These are phyloP conservation scores for Dictyostelium brefeldianum DNA, from an alignment of 78 protist genomes.

Conservation along the genomic window DNA sequence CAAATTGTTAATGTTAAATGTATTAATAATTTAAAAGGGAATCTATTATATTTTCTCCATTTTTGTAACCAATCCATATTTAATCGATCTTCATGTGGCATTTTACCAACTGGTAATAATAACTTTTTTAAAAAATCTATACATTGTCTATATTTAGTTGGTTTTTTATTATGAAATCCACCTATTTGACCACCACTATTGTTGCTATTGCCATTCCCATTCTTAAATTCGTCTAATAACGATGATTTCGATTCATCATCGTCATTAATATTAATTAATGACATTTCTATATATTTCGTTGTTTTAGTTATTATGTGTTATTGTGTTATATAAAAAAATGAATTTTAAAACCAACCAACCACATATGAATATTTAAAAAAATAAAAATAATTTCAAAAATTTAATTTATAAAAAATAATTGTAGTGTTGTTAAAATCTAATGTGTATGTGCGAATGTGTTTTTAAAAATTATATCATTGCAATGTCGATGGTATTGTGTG, in stretches of 20 bases:
- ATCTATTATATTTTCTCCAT: conserved; percentile 78
- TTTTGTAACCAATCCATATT: conserved; percentile 81
- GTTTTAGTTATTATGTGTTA: no score
- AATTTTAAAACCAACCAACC: not conserved
- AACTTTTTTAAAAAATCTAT: conserved; percentile 11
- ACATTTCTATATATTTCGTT: not conserved
- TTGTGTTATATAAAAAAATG: not conserved
- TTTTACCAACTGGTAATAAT: conserved; percentile 70
- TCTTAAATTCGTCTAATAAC: not conserved
- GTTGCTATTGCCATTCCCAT: not conserved
- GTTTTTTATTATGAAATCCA: conserved; percentile 7
- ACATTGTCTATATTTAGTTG: not conserved
- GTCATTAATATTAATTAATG: conserved; percentile 21
- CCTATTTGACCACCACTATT: not conserved
- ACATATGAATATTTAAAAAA: not conserved
- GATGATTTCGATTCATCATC: not conserved
- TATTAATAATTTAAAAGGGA: conserved; percentile 64
- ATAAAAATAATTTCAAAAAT: no score
- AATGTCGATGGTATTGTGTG: no score
- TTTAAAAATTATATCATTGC: no score
- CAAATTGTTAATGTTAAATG: conserved; percentile 63
- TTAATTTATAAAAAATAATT: no score
- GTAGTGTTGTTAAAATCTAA: no score
- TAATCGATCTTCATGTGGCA: conserved; percentile 78
- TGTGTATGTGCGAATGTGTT: no score